These are phyloP conservation scores for Oryza coarctata DNA, from an alignment of 176 grass and related monocot species.

Conservation along the genomic window DNA sequence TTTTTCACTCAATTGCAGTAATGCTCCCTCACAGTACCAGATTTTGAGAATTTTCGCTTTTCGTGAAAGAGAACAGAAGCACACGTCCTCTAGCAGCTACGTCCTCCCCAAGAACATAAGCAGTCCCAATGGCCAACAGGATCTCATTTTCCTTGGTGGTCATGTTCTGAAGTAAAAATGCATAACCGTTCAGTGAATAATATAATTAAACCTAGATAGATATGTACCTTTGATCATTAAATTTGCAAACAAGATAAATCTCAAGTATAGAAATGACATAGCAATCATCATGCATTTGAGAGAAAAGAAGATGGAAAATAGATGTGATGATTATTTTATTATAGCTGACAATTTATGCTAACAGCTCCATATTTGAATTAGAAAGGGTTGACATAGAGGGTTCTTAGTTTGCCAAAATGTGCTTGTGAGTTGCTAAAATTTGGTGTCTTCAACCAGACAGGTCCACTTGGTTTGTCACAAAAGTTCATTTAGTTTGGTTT, in stretches of 20 bases:
- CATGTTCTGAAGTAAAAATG: slow-evolving; percentile 62
- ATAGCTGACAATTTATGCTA: not conserved
- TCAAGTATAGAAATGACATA: not conserved
- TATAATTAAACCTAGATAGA: not conserved
- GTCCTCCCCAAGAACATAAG: slow-evolving; percentile 95
- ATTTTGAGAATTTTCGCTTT: slow-evolving; percentile 77
- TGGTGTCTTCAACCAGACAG: not conserved
- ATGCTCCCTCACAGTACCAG: slow-evolving; percentile 48
- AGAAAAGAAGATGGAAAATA: not conserved
- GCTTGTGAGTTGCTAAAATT: not conserved
- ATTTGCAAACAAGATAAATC: not conserved
- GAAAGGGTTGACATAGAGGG: not conserved
- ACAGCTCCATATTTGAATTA: not conserved
- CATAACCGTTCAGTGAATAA: slow-evolving; percentile 19
- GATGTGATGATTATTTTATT: not conserved
- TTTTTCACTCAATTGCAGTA: slow-evolving; percentile 12
- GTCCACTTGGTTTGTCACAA: not conserved
- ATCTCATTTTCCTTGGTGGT: slow-evolving; percentile 88
- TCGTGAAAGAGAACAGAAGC: slow-evolving; percentile 78
- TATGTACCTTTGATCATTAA: not conserved
- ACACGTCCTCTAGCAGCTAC: slow-evolving; percentile 86
- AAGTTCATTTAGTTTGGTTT: not conserved
- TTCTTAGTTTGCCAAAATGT: not conserved
- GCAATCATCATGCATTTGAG: not conserved
- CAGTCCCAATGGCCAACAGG: slow-evolving; percentile 83